Conservation (phyloP, 228 moss, liverwort and hornwort genomes). For the Sphagnum fallax region DNA sequence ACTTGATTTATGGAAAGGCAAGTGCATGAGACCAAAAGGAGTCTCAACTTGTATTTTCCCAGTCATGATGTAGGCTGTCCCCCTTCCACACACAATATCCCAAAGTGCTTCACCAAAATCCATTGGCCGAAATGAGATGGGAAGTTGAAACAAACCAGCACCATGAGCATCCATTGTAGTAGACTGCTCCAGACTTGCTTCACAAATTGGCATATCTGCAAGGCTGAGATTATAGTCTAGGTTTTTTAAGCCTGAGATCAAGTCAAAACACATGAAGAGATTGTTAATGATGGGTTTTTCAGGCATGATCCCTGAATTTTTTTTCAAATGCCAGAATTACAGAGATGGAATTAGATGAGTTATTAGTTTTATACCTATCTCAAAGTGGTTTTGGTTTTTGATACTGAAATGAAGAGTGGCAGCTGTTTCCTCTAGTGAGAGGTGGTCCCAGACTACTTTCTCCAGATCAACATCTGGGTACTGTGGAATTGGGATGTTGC, state of each 20-base stretch:
- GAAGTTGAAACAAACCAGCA: slow-evolving; percentile 38
- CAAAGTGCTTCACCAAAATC: slow-evolving; percentile 90
- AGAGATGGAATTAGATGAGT: not conserved
- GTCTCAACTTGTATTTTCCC: slow-evolving; percentile 76
- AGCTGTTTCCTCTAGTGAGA: slow-evolving; percentile 63
- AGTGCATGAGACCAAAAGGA: slow-evolving; percentile 79
- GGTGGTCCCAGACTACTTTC: slow-evolving; percentile 71
- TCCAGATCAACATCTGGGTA: slow-evolving; percentile 95
- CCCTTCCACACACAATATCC: slow-evolving; percentile 71
- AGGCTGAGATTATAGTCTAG: slow-evolving; percentile 50
- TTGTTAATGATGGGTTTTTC: not conserved
- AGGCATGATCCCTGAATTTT: not conserved
- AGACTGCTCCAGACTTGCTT: slow-evolving; percentile 38
- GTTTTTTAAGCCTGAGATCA: slow-evolving; percentile 40
- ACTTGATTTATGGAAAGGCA: slow-evolving; percentile 76
- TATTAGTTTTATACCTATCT: slow-evolving; percentile 31
- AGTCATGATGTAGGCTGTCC: slow-evolving; percentile 69
- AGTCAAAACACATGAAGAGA: not conserved
- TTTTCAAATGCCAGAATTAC: not conserved
- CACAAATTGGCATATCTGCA: slow-evolving; percentile 55
- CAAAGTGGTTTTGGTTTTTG: slow-evolving; percentile 84
- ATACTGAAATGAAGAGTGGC: slow-evolving; percentile 67
- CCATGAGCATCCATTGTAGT: slow-evolving; percentile 50
- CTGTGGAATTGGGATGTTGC: slow-evolving; percentile 83
- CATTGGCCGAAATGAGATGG: slow-evolving; percentile 81